Evolutionary conservation across 805 yeast species (phyloP).

Genomic region (Candida succiphila): DNA sequence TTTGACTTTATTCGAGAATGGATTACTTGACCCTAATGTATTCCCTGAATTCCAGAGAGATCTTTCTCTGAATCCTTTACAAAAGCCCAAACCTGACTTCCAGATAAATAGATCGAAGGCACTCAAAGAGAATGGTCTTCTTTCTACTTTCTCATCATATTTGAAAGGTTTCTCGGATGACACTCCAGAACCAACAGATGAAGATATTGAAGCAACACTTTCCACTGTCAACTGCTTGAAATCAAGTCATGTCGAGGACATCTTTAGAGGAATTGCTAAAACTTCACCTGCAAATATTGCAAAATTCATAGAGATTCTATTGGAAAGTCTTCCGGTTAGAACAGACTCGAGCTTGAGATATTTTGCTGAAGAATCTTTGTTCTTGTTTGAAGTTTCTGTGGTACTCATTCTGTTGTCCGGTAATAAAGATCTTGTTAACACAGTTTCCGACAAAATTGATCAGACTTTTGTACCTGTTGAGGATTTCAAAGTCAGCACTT

Average conservation of each 20-base stretch:
- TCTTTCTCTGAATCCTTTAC: conserved; percentile 41
- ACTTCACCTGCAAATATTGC: conserved; percentile 24
- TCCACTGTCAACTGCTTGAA: conserved; percentile 77
- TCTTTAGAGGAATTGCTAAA: conserved; percentile 42
- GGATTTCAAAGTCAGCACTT: conserved; percentile 17
- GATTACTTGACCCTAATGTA: conserved; percentile 56
- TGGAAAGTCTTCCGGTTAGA: conserved; percentile 24
- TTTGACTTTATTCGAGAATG: conserved; percentile 58
- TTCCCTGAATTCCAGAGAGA: conserved; percentile 57
- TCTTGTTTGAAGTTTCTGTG: conserved; percentile 21
- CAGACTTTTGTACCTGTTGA: conserved; percentile 10
- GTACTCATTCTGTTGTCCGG: conserved; percentile 20
- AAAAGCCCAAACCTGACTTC: conserved; percentile 57
- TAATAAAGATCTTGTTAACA: conserved; percentile 13
- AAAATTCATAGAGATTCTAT: conserved; percentile 21
- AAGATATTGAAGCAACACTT: conserved; percentile 78
- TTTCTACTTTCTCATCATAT: conserved; percentile 87
- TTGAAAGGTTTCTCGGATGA: conserved; percentile 82
- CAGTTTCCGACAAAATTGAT: conserved; percentile 14
- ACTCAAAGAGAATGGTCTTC: conserved; percentile 65
- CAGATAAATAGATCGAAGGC: conserved; percentile 54
- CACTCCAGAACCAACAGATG: conserved; percentile 85
- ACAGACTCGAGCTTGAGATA: conserved; percentile 17
- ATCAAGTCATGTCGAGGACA: conserved; percentile 49
- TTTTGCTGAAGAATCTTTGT: conserved; percentile 19